Evolutionary conservation across 495 filamentous ascomycete species (phyloP).

Genomic region (Podospora pseudopauciseta): DNA sequence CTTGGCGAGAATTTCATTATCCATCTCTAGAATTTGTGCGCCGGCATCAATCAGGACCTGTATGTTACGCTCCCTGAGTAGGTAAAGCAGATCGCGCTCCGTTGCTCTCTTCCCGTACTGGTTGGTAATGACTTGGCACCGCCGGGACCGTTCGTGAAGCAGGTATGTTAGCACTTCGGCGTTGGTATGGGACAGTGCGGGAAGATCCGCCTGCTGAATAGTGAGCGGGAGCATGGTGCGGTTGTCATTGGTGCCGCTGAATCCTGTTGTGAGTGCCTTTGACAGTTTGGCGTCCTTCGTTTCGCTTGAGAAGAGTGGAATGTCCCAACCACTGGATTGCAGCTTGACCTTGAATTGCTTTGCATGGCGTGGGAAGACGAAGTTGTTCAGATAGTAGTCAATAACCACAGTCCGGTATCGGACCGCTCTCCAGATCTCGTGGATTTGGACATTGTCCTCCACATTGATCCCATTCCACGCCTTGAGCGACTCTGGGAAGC

Average conservation of each 20-base stretch:
- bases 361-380: conserved; percentile 52
- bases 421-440: conserved; percentile 40
- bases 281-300: conserved; percentile 3
- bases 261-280: conserved; percentile 44
- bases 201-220: conserved; percentile 51
- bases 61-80: conserved; percentile 32
- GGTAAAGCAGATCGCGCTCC: conserved; percentile 37
- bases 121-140: conserved; percentile 36
- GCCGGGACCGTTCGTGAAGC: conserved; percentile 41
- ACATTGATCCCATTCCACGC: conserved; percentile 51
- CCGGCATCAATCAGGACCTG: conserved; percentile 50
- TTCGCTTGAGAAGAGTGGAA: conserved; percentile 37
- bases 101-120: conserved; percentile 28
- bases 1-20: conserved; percentile 39
- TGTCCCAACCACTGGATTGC: conserved; percentile 53
- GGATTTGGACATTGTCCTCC: conserved; percentile 45
- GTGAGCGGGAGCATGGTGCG: conserved; percentile 47
- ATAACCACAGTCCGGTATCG: conserved; percentile 39
- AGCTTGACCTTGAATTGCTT: conserved; percentile 53
- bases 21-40: conserved; percentile 49
- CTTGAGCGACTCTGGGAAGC: conserved; percentile 41
- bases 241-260: conserved; percentile 55
- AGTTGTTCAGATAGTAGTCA: conserved; percentile 52
- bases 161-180: conserved; percentile 54
- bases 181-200: conserved; percentile 45